These are phyloP conservation scores for Nakazawaea anatomiae DNA, from an alignment of 805 yeast genomes.

Conservation along the genomic window DNA sequence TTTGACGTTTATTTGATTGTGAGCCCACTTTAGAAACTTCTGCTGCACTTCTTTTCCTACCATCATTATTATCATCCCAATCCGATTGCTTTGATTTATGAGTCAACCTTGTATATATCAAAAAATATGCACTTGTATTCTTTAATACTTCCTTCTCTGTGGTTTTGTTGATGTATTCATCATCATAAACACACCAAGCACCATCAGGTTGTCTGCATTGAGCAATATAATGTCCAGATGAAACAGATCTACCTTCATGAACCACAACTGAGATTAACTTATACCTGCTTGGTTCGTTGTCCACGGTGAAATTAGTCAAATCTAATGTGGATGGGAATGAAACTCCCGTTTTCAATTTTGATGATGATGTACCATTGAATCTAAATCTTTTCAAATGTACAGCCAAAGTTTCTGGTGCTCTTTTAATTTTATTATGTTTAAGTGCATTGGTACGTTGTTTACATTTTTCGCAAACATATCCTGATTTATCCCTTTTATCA, in stretches of 20 bases:
- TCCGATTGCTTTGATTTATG: conserved; percentile 33
- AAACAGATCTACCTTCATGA: conserved; percentile 89
- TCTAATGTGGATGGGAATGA: conserved; percentile 75
- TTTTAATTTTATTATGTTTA: conserved; percentile 66
- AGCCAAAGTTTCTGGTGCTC: conserved; percentile 83
- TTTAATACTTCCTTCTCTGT: conserved; percentile 68
- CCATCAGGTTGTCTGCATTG: conserved; percentile 91
- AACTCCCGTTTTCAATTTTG: conserved; percentile 85
- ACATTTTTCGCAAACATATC: conserved; percentile 88
- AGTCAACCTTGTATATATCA: conserved; percentile 75
- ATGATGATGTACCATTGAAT: conserved; percentile 68
- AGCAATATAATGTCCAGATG: conserved; percentile 90
- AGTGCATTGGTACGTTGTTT: conserved; percentile 68
- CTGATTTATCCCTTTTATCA: conserved; percentile 62
- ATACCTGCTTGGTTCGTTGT: conserved; percentile 48
- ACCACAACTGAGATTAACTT: conserved; percentile 79
- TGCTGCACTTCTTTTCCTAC: background rate
- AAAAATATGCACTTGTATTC: conserved; percentile 87
- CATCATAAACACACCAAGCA: conserved; percentile 91
- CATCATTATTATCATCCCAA: background rate
- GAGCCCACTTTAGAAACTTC: background rate
- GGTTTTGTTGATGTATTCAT: conserved; percentile 74
- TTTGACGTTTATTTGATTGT: background rate
- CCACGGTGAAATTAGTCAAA: conserved; percentile 54
- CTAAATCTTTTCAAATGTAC: conserved; percentile 89